A percentile compares a stretch with the other conserved stretches of the same genome.
Evolutionary conservation across 257 asterid species (phyloP).

Genomic region (Osmanthus fragrans): DNA sequence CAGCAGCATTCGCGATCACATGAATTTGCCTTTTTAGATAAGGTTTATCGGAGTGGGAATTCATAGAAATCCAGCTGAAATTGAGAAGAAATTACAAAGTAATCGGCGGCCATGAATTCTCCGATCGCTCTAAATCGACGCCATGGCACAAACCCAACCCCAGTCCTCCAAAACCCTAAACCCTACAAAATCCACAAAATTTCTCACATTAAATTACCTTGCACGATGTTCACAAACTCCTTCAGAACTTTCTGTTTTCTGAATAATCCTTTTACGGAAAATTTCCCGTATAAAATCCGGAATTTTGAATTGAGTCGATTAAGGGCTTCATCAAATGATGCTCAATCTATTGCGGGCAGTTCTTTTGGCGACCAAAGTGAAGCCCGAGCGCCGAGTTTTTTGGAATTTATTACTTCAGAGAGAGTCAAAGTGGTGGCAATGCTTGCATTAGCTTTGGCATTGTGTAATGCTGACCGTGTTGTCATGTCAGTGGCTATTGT

Average conservation of each 20-base stretch:
- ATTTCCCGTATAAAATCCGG: conserved; percentile 13
- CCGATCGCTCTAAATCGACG: conserved; percentile 31
- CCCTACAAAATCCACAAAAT: conserved; percentile 14
- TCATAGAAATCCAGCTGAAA: neutral
- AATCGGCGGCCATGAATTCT: conserved; percentile 8
- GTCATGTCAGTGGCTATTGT: conserved; percentile 99
- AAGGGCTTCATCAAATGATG: conserved; percentile 39
- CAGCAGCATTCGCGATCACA: neutral
- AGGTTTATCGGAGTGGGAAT: neutral
- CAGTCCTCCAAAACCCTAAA: conserved; percentile 28
- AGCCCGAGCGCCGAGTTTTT: conserved; percentile 43
- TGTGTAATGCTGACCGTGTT: conserved; percentile 94
- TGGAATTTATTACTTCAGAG: conserved; percentile 94
- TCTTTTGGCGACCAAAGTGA: conserved; percentile 20
- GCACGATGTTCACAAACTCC: conserved; percentile 7
- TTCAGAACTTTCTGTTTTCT: neutral
- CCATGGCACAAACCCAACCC: conserved; percentile 35
- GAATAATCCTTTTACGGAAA: conserved; percentile 14
- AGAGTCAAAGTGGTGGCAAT: conserved; percentile 95
- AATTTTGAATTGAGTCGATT: conserved; percentile 23
- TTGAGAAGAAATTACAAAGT: neutral
- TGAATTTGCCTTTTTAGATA: neutral
- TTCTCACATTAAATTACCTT: conserved; percentile 10
- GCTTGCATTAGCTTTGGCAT: conserved; percentile 88
- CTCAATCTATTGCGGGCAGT: conserved; percentile 32